phyloP scores from a whole-genome alignment of 768 basidiomycete species.

The Hypholoma sublateritium region DNA sequence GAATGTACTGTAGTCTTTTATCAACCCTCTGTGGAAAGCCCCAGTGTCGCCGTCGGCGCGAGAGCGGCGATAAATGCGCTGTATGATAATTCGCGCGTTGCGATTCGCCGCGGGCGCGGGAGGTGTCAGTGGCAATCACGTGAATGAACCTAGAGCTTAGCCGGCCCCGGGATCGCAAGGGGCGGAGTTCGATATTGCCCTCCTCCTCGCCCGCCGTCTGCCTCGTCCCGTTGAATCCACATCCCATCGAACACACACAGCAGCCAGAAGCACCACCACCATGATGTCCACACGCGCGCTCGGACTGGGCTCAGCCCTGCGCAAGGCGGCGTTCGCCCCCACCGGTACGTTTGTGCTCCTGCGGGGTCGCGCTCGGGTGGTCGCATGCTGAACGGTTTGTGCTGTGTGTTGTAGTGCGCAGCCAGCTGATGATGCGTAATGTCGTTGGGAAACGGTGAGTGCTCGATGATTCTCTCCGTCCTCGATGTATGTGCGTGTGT shows the following conservation, averaged over 20 bases:
- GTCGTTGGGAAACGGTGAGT: conserved; percentile 43
- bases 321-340: conserved; percentile 45
- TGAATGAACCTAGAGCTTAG: background rate
- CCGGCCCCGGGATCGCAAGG: conserved; percentile 4
- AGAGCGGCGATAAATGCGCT: background rate
- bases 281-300: conserved; percentile 53
- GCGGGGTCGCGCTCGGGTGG: background rate
- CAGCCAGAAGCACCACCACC: conserved; percentile 4
- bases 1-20: no score
- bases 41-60: background rate
- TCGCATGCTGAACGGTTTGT: conserved; percentile 26
- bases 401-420: conserved; percentile 36
- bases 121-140: conserved; percentile 2
- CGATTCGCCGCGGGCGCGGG: background rate
- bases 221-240: background rate
- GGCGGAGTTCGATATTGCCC: conserved; percentile 7
- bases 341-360: conserved; percentile 29
- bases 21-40: no score
- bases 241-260: background rate
- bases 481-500: no score
- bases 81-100: background rate
- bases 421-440: conserved; percentile 39
- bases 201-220: conserved; percentile 1
- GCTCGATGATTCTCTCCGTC: background rate
- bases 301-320: conserved; percentile 57